A percentile compares a stretch with the other conserved stretches of the same genome.
phyloP scores from a whole-genome alignment of 2,329 filamentous ascomycete species.

The Trichoderma gracile region DNA sequence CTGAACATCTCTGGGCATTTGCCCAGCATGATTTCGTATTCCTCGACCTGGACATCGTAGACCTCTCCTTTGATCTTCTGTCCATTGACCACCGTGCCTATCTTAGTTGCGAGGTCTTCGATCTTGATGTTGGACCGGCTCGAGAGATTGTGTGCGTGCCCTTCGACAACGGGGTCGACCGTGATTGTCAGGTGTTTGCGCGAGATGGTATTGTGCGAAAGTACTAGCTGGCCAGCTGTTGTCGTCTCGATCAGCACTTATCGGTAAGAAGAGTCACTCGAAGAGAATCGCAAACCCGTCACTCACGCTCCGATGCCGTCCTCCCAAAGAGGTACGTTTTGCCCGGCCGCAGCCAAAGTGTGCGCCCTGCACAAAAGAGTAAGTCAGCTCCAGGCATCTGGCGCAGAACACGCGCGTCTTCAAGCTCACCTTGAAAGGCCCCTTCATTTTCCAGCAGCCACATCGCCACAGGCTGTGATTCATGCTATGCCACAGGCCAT shows the following conservation, averaged over 20 bases:
- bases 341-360: slow-evolving; percentile 82
- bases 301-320: slow-evolving; percentile 64
- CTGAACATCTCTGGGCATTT: slow-evolving; percentile 64
- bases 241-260: not conserved
- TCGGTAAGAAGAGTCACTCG: not conserved
- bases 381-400: slow-evolving; percentile 14
- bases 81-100: slow-evolving; percentile 78
- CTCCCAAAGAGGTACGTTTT: slow-evolving; percentile 85
- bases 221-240: slow-evolving; percentile 64
- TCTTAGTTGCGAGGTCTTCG: slow-evolving; percentile 79
- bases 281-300: not conserved
- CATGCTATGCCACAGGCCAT: slow-evolving; percentile 19
- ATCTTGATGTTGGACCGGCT: slow-evolving; percentile 70
- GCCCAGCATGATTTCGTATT: slow-evolving; percentile 70
- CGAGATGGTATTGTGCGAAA: slow-evolving; percentile 81
- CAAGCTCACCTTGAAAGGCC: slow-evolving; percentile 48
- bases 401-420: not conserved
- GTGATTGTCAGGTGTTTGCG: slow-evolving; percentile 82
- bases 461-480: slow-evolving; percentile 45
- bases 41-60: slow-evolving; percentile 50
- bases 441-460: slow-evolving; percentile 65
- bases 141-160: slow-evolving; percentile 65
- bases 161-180: slow-evolving; percentile 64
- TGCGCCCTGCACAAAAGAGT: slow-evolving; percentile 40
- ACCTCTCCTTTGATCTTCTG: slow-evolving; percentile 65